These are phyloP conservation scores for Mychonastes homosphaera DNA, from an alignment of 139 green algal species.

Conservation along the genomic window DNA sequence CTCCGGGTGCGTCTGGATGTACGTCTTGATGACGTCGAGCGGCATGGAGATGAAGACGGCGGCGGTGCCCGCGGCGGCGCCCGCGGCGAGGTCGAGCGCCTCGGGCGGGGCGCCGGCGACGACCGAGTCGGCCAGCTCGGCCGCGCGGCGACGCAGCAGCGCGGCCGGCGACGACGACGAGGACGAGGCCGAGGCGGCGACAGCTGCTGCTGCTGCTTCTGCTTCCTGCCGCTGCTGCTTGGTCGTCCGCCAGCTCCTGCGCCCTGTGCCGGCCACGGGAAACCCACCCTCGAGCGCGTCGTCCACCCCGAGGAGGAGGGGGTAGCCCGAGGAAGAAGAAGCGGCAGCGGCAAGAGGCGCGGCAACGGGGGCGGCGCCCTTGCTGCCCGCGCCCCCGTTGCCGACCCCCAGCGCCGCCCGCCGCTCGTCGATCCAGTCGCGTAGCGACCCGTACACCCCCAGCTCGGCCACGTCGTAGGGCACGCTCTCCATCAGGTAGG, in stretches of 20 bases:
- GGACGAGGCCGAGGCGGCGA: too few relatives aligned
- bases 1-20: slow-evolving; percentile 45
- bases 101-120: neutral
- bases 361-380: neutral
- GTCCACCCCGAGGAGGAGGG: slow-evolving; percentile 13
- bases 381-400: neutral
- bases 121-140: neutral
- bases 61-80: slow-evolving; percentile 31
- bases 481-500: slow-evolving; percentile 43
- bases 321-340: neutral
- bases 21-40: slow-evolving; percentile 47
- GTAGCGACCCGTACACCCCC: slow-evolving; percentile 21
- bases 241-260: neutral
- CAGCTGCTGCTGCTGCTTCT: neutral
- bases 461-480: slow-evolving; percentile 61
- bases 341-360: neutral
- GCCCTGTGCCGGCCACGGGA: neutral
- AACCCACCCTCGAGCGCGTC: slow-evolving; percentile 10
- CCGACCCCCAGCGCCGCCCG: too few relatives aligned
- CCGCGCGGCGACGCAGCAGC: neutral
- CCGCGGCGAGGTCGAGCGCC: slow-evolving; percentile 16
- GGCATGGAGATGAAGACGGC: slow-evolving; percentile 42
- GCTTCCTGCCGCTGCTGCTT: slow-evolving; percentile 2
- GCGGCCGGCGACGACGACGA: neutral
- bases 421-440: neutral